phyloP scores from a whole-genome alignment of 495 filamentous ascomycete species.

The Pseudoneurospora amorphoporcata region DNA sequence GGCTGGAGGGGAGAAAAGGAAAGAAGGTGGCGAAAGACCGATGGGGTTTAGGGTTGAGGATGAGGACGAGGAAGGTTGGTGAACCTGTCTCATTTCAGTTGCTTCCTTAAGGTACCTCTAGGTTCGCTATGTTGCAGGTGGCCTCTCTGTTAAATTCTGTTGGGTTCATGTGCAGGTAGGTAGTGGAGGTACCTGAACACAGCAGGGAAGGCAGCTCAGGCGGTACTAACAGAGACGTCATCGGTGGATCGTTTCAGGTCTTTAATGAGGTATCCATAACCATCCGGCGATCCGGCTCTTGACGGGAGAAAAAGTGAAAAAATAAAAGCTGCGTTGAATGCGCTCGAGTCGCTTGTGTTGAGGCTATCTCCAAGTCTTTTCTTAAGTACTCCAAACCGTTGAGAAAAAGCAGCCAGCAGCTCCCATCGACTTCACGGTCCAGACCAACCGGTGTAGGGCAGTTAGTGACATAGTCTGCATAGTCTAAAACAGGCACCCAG shows the following conservation, averaged over 20 bases:
- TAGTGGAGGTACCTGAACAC: neutral
- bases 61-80: neutral
- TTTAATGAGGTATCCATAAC: neutral
- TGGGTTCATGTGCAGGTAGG: neutral
- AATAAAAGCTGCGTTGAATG: neutral
- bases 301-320: neutral
- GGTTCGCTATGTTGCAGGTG: too few relatives aligned
- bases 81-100: neutral
- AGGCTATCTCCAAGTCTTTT: neutral
- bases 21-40: constrained; percentile 5
- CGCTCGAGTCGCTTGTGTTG: neutral
- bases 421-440: neutral
- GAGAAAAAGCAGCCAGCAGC: neutral
- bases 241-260: neutral
- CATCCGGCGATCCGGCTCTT: neutral
- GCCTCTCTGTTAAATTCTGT: too few relatives aligned
- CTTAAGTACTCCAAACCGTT: neutral
- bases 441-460: neutral
- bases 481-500: neutral
- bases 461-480: neutral
- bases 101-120: too few relatives aligned
- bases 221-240: neutral
- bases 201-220: neutral
- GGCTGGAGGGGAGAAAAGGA: constrained; percentile 5
- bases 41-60: neutral